Conservation (phyloP, 129 eudicot species). For the Artemisia tridentata region DNA sequence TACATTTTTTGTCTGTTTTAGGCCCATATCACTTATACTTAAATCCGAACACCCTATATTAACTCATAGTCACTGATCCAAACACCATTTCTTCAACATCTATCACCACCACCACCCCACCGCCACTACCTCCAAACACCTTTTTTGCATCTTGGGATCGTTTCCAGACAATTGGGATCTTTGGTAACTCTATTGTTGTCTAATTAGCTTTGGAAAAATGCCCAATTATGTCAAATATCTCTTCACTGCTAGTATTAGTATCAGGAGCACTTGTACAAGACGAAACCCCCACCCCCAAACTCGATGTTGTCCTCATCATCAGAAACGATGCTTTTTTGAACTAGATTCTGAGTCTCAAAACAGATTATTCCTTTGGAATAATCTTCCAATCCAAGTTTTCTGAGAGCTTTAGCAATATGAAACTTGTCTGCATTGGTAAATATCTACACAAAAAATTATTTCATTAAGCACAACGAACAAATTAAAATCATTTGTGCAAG, state of each 20-base stretch:
- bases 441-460: conserved; percentile 38
- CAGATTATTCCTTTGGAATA: conserved; percentile 90
- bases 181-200: conserved; percentile 47
- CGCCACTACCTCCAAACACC: too few relatives aligned
- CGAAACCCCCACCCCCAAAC: conserved; percentile 48
- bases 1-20: too few relatives aligned
- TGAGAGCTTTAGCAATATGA: conserved; percentile 67
- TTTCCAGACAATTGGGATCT: conserved; percentile 81
- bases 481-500: too few relatives aligned
- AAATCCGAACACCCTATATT: too few relatives aligned
- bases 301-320: conserved; percentile 71
- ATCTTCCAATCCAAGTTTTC: conserved; percentile 70
- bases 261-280: conserved; percentile 21
- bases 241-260: not conserved
- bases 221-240: conserved; percentile 68
- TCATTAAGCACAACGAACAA: too few relatives aligned
- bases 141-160: conserved; percentile 67
- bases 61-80: too few relatives aligned
- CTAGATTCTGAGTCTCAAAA: conserved; percentile 79
- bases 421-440: conserved; percentile 87
- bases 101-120: too few relatives aligned
- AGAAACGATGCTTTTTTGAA: conserved; percentile 53
- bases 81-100: too few relatives aligned
- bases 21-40: too few relatives aligned
- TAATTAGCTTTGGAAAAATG: conserved; percentile 59